These are phyloP conservation scores for Phaeosphaeriaceae sp. DNA, from an alignment of 2,329 filamentous ascomycete species.

Conservation along the genomic window DNA sequence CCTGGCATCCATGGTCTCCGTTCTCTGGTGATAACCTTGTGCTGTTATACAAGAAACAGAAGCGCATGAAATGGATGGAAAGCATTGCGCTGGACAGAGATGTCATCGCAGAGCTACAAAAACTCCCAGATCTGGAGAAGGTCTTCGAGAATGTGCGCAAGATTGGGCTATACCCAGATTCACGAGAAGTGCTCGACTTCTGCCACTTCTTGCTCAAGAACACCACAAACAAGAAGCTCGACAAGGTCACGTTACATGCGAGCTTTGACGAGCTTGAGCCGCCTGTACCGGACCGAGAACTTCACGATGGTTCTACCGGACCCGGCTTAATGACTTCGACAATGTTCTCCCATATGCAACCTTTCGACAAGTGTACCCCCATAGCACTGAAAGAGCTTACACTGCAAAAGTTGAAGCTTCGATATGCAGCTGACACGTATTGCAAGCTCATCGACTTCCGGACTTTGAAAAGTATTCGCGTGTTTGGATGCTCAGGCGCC, in stretches of 20 bases:
- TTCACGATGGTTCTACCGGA: slow-evolving; percentile 56
- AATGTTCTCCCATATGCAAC: slow-evolving; percentile 56
- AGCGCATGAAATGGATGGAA: slow-evolving; percentile 57
- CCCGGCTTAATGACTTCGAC: slow-evolving; percentile 56
- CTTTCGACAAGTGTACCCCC: slow-evolving; percentile 56
- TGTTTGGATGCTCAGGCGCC: slow-evolving; percentile 55
- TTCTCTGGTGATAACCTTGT: slow-evolving; percentile 58
- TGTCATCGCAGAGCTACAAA: slow-evolving; percentile 52
- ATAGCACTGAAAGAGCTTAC: slow-evolving; percentile 53
- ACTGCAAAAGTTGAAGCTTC: slow-evolving; percentile 54
- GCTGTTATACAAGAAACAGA: slow-evolving; percentile 57
- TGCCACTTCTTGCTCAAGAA: slow-evolving; percentile 54
- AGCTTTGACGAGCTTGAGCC: slow-evolving; percentile 52
- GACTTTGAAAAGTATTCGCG: slow-evolving; percentile 50
- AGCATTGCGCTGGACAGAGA: slow-evolving; percentile 54
- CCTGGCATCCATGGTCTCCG: slow-evolving; percentile 58
- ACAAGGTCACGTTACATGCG: slow-evolving; percentile 57
- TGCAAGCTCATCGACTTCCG: slow-evolving; percentile 57
- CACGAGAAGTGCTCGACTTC: slow-evolving; percentile 52
- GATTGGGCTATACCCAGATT: slow-evolving; percentile 57
- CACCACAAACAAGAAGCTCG: slow-evolving; percentile 44
- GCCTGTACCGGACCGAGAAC: slow-evolving; percentile 46
- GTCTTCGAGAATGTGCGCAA: slow-evolving; percentile 53
- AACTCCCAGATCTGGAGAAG: slow-evolving; percentile 48
- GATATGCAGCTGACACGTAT: slow-evolving; percentile 57